A percentile compares a stretch with the other conserved stretches of the same genome.
Evolutionary conservation across 768 basidiomycete species (phyloP).

Genomic region (Trametes maxima): DNA sequence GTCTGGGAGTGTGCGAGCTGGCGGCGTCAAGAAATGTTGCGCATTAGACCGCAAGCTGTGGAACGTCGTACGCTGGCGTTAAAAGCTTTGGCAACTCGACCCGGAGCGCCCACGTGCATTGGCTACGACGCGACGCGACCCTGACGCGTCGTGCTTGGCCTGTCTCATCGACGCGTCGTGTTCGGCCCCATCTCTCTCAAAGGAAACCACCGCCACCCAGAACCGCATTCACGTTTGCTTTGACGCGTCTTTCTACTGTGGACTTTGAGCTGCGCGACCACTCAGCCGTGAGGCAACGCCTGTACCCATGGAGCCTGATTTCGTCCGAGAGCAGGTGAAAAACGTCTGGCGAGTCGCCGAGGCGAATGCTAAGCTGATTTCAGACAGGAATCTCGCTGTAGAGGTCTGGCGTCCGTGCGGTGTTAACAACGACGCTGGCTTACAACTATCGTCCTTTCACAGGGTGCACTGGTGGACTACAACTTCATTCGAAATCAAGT

Average conservation of each 20-base stretch:
- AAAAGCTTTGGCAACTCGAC: neutral
- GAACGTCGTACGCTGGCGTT: neutral
- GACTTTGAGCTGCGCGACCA: neutral
- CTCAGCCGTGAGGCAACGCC: neutral
- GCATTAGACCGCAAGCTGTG: neutral
- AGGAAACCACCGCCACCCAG: neutral
- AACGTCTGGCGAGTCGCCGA: slow-evolving; percentile 6
- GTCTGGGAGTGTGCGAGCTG: too few species aligned
- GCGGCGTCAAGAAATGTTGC: too few species aligned
- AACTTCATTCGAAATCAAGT: neutral
- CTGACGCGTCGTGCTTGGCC: slow-evolving; percentile 1
- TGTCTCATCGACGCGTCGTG: neutral
- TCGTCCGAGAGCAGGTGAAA: slow-evolving; percentile 8
- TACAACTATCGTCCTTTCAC: too few species aligned
- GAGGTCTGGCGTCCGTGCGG: neutral
- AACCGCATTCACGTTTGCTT: neutral
- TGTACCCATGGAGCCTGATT: slow-evolving; percentile 4
- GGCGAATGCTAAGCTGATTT: slow-evolving; percentile 7
- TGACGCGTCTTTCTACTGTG: neutral
- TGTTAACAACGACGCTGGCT: too few species aligned
- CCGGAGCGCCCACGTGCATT: slow-evolving; percentile 3
- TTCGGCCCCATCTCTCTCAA: neutral
- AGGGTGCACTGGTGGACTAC: slow-evolving; percentile 2
- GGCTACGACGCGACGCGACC: slow-evolving; percentile 14
- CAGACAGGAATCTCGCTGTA: neutral